Evolutionary conservation across 108 stramenopile species (phyloP), one percentile per base, ranked within the genome.

Genomic region (Skeletonema grethae): DNA sequence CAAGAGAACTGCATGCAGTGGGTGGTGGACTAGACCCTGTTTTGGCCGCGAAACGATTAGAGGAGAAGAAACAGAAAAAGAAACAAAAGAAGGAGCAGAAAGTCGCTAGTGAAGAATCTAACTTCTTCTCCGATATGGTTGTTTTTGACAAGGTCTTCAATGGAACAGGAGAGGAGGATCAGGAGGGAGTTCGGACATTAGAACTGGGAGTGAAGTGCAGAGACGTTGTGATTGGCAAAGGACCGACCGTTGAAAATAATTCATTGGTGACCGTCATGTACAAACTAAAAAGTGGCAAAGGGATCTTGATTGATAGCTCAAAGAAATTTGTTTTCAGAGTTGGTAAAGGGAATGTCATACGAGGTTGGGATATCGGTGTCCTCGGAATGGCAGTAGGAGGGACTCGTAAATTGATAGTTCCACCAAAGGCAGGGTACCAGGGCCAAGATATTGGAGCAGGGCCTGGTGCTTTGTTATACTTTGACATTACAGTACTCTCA

Each of bases 301-400:
- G 83, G 13, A 83, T 80, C 34, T 50, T 87, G 16, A 45, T 87
- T 28, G 86, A 87, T 62, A 67, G 76, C 2, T 59, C 61, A 57
- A 66, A 75, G 24, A 79, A 80, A 11, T 85, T 87, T 65, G 18
- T 48, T 10, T 87, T 87, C 63, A 64, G 74, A 7, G 34, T 81
- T 7, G 87, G 87, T 39, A 65, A 67, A 53, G 87, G 87, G 9
- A 84, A 87, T 32, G 87, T 87, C 16, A 85, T 87, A 7, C 38
- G 72, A 18, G 93, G 90, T 7, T 94, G 93, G 93, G 93, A 94
- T 43, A 74, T 91, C 29, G 85, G 88, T 10, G 43, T 90, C 8
- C 36, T 59, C 24, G 87, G 88, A 22, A 90, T 96, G 91, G 73
- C 70, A 35, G 81, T 85, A 11, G 95, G 95, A 39, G 95, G 94